phyloP scores from a whole-genome alignment of 441 rosid species.

The Isatis lusitanica region DNA sequence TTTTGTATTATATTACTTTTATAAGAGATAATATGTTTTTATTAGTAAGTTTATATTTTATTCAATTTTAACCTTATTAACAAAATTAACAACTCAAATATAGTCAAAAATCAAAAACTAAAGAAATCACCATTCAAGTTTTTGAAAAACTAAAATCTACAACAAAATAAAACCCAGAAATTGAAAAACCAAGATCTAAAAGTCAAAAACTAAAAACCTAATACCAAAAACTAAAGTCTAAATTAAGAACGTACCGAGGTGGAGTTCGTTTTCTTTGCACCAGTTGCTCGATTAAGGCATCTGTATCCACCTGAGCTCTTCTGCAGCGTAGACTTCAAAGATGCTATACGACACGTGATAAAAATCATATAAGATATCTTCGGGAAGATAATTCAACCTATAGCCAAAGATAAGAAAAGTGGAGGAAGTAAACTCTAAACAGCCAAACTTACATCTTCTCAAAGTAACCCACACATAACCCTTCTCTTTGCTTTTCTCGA shows the following conservation, averaged over 20 bases:
- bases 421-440: not conserved
- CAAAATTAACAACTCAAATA: no score
- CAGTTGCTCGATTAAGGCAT: conserved; percentile 88
- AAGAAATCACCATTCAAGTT: no score
- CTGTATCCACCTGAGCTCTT: conserved; percentile 56
- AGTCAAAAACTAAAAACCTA: no score
- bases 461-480: conserved; percentile 95
- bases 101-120: no score
- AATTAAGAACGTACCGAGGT: conserved; percentile 77
- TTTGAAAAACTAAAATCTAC: no score
- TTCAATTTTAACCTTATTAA: no score
- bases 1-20: no score
- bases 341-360: conserved; percentile 45
- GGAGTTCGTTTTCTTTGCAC: conserved; percentile 75
- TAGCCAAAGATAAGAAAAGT: not conserved
- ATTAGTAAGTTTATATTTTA: no score
- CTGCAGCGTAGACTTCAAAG: conserved; percentile 75
- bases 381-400: not conserved
- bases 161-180: no score
- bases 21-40: no score
- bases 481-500: conserved; percentile 66
- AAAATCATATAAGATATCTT: not conserved
- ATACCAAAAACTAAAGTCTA: no score
- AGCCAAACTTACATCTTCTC: conserved; percentile 60
- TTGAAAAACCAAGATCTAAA: no score